Percentiles rank a stretch among this genome's conserved stretches.
Conservation (phyloP, 169 alveolate genomes). For the Babesia ovis region DNA sequence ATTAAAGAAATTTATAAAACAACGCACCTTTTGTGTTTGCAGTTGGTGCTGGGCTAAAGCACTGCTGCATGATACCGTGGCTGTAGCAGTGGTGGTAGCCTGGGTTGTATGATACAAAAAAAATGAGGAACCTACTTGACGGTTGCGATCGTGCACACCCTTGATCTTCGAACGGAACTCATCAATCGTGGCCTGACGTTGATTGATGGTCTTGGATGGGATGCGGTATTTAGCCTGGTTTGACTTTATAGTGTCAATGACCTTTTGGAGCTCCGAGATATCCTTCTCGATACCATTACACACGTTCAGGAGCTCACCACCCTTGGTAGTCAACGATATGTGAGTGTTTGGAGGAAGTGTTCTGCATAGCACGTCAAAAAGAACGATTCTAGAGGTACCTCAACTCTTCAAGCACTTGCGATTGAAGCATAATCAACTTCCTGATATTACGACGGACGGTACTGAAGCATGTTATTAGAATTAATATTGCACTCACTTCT, state of each 20-base stretch:
- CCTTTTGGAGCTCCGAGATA: slow-evolving; percentile 67
- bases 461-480: slow-evolving; percentile 1
- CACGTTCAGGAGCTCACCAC: slow-evolving; percentile 41
- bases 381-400: slow-evolving; percentile 20
- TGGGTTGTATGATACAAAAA: neutral
- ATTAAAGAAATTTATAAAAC: no score
- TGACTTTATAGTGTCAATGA: slow-evolving; percentile 38
- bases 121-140: neutral
- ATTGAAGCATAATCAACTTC: slow-evolving; percentile 56
- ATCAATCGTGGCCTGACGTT: slow-evolving; percentile 50
- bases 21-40: slow-evolving; percentile 46
- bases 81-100: no score
- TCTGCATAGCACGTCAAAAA: neutral
- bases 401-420: slow-evolving; percentile 47
- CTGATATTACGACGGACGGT: slow-evolving; percentile 57
- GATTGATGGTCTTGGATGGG: slow-evolving; percentile 22
- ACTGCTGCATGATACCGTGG: neutral
- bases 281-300: slow-evolving; percentile 53
- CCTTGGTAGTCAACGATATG: slow-evolving; percentile 16
- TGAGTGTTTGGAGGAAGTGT: slow-evolving; percentile 15
- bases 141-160: slow-evolving; percentile 42
- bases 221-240: slow-evolving; percentile 49
- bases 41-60: slow-evolving; percentile 34
- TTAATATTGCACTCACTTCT: slow-evolving; percentile 14
- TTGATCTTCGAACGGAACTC: slow-evolving; percentile 61